A percentile compares a stretch with the other conserved stretches of the same genome.
Conservation (phyloP, 2,329 filamentous ascomycete species). For the Aspergillus sergii region DNA sequence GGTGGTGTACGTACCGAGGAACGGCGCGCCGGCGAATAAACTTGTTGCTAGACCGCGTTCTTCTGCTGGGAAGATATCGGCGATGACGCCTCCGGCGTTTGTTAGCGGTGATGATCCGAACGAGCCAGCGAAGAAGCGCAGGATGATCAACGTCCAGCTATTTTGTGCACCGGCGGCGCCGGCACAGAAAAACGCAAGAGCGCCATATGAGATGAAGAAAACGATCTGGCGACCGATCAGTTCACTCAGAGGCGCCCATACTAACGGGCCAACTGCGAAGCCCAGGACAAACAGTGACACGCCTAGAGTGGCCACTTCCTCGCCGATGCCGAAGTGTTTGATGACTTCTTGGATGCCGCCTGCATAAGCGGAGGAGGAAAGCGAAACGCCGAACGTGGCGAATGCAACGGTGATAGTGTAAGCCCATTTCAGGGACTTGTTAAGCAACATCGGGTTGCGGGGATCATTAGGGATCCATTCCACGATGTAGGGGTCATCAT, state of each 20-base stretch:
- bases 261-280: slow-evolving; percentile 61
- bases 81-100: slow-evolving; percentile 50
- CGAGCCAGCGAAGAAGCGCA: slow-evolving; percentile 65
- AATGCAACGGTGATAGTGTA: slow-evolving; percentile 66
- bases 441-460: slow-evolving; percentile 67
- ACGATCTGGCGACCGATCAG: slow-evolving; percentile 63
- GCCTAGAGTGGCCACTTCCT: slow-evolving; percentile 61
- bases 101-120: slow-evolving; percentile 61
- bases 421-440: slow-evolving; percentile 62
- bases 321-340: slow-evolving; percentile 54
- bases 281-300: slow-evolving; percentile 67
- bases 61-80: slow-evolving; percentile 59
- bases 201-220: slow-evolving; percentile 53
- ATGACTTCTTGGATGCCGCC: slow-evolving; percentile 49
- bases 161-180: slow-evolving; percentile 59
- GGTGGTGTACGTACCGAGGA: slow-evolving; percentile 48
- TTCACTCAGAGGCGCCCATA: slow-evolving; percentile 69
- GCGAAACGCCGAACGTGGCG: slow-evolving; percentile 68
- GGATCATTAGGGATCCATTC: slow-evolving; percentile 68
- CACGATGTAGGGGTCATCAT: slow-evolving; percentile 68
- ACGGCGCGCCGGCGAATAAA: slow-evolving; percentile 68
- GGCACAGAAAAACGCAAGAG: slow-evolving; percentile 62
- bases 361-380: slow-evolving; percentile 64
- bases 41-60: slow-evolving; percentile 60
- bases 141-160: slow-evolving; percentile 60